Evolutionary conservation across 2,329 filamentous ascomycete species (phyloP), one percentile per base, ranked within the genome.

Genomic region (Venturia carpophila): DNA sequence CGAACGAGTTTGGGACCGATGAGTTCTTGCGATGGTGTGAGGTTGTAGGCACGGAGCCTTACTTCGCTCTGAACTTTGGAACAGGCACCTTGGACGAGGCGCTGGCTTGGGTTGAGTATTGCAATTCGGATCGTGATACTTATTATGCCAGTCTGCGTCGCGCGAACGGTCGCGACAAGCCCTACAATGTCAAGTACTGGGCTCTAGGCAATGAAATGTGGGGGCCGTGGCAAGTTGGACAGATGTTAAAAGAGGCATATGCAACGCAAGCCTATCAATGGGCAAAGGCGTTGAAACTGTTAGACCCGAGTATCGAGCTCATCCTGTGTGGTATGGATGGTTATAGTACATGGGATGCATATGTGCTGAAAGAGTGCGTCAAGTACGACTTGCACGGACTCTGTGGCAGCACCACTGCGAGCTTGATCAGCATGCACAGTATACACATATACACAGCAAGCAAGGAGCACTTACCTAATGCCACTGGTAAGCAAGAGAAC

Each of bases 21-120:
- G 91, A 94, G 78, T 94, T 94, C 76, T 84, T 94, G 82, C 82
- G 87, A 69, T 93, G 89, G 89, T 91, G 90, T 68, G 82, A 87
- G 69, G 79, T 84, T 11, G 84, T 92, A 9, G 84, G 84, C 30
- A 88, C 89, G 0, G 88, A 92, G 78, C 90, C 90, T 5, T 94
- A 92, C 73, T 80, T 94, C 49, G 87, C 85, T 68, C 79, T 94
- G 66, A 94, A 94, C 78, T 87, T 94, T 74, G 90, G 90, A 65
- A 94, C 90, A 2, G 65, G 74, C 17, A 83, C 80, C 21, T 71
- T 83, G 19, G 79, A 81, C 66, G 81, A 83, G 79, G 83, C 83
- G 43, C 80, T 93, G 41, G 89, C 82, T 13, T 94, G 90, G 90
- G 80, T 94, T 24, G 90, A 94, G 73, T 94, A 94, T 79, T 94